Evolutionary conservation across 495 filamentous ascomycete species (phyloP).

Genomic region (Monascus purpureus): DNA sequence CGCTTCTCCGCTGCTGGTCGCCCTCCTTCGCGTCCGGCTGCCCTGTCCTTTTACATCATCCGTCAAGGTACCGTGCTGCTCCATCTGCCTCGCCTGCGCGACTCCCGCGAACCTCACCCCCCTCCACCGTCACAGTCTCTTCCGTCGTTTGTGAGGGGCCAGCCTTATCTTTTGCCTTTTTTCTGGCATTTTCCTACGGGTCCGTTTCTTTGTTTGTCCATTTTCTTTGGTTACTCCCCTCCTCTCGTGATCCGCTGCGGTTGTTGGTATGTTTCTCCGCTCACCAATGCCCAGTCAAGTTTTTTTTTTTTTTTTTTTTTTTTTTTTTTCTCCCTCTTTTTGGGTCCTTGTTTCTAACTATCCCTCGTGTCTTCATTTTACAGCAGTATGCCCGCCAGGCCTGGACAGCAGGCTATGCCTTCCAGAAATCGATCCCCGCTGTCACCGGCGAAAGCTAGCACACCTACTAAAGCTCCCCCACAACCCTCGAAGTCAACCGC

Average conservation of each 20-base stretch:
- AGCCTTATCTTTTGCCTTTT: conserved; percentile 3
- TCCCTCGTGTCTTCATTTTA: too few species aligned
- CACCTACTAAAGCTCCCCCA: conserved; percentile 16
- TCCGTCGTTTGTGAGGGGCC: background rate
- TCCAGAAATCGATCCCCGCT: background rate
- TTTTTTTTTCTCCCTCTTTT: too few species aligned
- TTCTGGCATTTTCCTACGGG: conserved; percentile 5
- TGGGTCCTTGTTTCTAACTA: too few species aligned
- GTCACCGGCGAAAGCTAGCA: background rate
- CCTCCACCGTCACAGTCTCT: background rate
- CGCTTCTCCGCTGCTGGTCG: background rate
- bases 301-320: too few species aligned
- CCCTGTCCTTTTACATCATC: background rate
- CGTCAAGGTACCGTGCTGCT: background rate
- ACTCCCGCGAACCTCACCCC: conserved; percentile 4
- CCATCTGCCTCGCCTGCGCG: conserved; percentile 1
- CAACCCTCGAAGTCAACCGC: conserved; percentile 11
- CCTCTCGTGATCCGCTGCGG: too few species aligned
- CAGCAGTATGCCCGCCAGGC: conserved; percentile 1
- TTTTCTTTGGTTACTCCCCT: conserved; percentile 6
- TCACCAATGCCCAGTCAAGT: too few species aligned
- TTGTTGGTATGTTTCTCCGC: too few species aligned
- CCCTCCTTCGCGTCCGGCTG: background rate
- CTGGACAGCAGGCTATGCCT: background rate
- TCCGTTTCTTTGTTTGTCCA: conserved; percentile 7